Base-by-base conservation (phyloP, 139 green algal species). In the Helicosporidium sp. region DNA sequence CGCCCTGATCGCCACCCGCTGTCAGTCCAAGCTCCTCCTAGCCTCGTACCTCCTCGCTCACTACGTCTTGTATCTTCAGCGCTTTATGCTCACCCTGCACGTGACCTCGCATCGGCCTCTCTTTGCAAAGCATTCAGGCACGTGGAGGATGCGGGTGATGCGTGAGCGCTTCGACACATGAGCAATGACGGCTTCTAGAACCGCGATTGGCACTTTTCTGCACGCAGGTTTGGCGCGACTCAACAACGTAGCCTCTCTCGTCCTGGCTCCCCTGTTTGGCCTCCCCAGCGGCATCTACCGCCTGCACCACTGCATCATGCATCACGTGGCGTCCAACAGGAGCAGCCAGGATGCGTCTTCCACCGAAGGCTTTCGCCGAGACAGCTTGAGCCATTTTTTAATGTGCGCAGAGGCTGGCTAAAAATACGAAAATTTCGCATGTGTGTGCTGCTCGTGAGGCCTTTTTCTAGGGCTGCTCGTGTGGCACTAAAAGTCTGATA, bases 231-330 rank as follows among this genome's bases (percentile, higher is more conserved):
- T 23, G 17, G 22, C 24, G 6, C 16, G 7, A 7, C 50, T 85
- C 5, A 80, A 85, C 41, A 8, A 17, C 1, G 3, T 82, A 6
- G 34, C 64, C 3, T 62, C 66, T 7, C 55, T 72, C 15, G 2
- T 82, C 5, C 43, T 85, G 35, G 49, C 60, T 1, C 73, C 74
- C 0, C 44, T 87, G 25, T 49, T 47, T 15, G 50, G 50, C 7
- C 48, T 91, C 16, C 78, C 80, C 19, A 53, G 45, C 26, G 83
- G 80, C 18, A 55, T 85, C 31, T 93, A 93, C 54, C 49, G 51
- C 12, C 52, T 81, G 4, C 82, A 93, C 48, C 82, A 93, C 49
- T 61, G 72, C 35, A 28, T 91, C 26, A 93, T 93, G 82, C 82
- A 93, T 44, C 82, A 93, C 65, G 53, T 69, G 24, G 76, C 76